Conservation (phyloP, 176 grass and related monocot species). For the Carex littledalei region DNA sequence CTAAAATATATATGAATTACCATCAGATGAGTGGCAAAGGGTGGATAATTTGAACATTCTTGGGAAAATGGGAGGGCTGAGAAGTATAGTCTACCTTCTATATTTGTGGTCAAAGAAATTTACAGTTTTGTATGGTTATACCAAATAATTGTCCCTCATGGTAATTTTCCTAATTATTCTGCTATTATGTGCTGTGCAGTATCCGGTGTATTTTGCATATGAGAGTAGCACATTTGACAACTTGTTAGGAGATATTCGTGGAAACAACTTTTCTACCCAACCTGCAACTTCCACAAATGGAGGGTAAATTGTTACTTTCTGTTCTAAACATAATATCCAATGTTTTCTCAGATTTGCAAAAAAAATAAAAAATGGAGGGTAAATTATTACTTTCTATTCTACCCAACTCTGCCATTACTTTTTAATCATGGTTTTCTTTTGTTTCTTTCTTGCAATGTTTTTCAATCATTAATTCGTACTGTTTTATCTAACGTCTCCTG, state of each 20-base stretch:
- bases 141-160: not conserved
- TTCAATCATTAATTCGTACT: slow-evolving; percentile 1
- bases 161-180: slow-evolving; percentile 4
- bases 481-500: slow-evolving; percentile 19
- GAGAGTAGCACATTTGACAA: slow-evolving; percentile 57
- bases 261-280: slow-evolving; percentile 61
- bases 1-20: not conserved
- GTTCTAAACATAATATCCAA: not conserved
- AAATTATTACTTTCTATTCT: no score
- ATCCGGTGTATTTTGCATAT: slow-evolving; percentile 86
- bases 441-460: not conserved
- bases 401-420: not conserved
- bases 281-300: slow-evolving; percentile 74
- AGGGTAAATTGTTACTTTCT: slow-evolving; percentile 41
- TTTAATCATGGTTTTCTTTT: not conserved
- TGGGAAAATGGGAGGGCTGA: not conserved
- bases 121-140: not conserved
- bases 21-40: not conserved
- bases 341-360: not conserved
- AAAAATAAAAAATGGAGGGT: not conserved
- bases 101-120: not conserved
- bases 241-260: slow-evolving; percentile 66
- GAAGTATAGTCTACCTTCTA: not conserved
- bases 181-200: slow-evolving; percentile 46
- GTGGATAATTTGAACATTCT: not conserved